A percentile compares a stretch with the other conserved stretches of the same genome.
Conservation (phyloP, 2,329 filamentous ascomycete genomes). For the Amphichorda felina region DNA sequence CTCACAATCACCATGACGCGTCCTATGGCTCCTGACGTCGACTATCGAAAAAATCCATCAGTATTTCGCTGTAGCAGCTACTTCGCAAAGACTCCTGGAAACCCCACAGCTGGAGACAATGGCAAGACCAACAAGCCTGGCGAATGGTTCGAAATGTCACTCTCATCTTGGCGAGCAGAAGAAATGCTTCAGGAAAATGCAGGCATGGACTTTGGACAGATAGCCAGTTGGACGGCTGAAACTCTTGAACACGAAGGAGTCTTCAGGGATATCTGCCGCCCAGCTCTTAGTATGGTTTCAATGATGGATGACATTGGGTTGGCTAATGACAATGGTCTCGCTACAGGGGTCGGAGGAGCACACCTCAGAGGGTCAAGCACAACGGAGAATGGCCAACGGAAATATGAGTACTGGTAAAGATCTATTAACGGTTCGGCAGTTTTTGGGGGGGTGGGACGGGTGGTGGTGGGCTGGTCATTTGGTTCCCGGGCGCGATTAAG, state of each 20-base stretch:
- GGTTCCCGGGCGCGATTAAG: too few relatives aligned
- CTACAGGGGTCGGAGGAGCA: neutral
- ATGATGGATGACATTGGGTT: conserved; percentile 18
- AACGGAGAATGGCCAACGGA: too few relatives aligned
- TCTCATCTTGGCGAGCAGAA: conserved; percentile 11
- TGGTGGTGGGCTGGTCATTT: too few relatives aligned
- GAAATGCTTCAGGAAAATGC: conserved; percentile 12
- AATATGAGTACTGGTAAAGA: too few relatives aligned
- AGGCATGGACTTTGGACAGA: conserved; percentile 13
- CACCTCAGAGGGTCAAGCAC: neutral
- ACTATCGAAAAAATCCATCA: neutral
- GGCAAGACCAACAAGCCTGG: neutral
- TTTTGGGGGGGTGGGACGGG: too few relatives aligned
- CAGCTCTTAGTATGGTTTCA: conserved; percentile 15
- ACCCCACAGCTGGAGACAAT: neutral
- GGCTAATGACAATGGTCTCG: conserved; percentile 7
- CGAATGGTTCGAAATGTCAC: conserved; percentile 15
- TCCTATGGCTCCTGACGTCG: conserved; percentile 4
- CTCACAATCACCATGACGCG: conserved; percentile 13
- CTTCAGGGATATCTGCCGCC: conserved; percentile 13
- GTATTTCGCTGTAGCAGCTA: conserved; percentile 5
- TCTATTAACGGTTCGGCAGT: too few relatives aligned
- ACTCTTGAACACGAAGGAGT: conserved; percentile 9
- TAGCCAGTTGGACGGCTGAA: conserved; percentile 11
- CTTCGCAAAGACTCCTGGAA: neutral